Conservation (phyloP, 345 rosid genomes). For the Capsella bursapastoris region DNA sequence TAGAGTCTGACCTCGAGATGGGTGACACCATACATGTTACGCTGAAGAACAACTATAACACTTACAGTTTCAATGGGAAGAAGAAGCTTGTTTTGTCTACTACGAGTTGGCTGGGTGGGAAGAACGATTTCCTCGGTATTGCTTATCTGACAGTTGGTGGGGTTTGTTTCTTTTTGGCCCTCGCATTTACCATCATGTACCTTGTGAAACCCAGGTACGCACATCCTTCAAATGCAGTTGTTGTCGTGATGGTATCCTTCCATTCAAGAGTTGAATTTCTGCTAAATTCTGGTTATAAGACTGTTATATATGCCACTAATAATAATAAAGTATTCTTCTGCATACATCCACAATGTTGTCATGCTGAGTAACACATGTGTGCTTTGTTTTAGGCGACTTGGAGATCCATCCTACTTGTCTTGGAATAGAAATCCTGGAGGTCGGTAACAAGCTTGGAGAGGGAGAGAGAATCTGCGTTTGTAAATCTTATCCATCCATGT, state of each 20-base stretch:
- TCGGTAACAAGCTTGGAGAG: constrained; percentile 42
- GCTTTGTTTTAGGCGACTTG: constrained; percentile 68
- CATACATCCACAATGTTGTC: constrained; percentile 11
- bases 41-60: constrained; percentile 75
- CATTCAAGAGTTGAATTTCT: constrained; percentile 4
- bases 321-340: not conserved
- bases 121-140: constrained; percentile 95
- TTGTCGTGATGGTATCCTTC: constrained; percentile 18
- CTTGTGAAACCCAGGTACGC: constrained; percentile 89
- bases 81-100: constrained; percentile 97
- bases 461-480: constrained; percentile 17
- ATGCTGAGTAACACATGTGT: constrained; percentile 19
- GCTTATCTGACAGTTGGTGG: constrained; percentile 95
- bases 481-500: constrained; percentile 37
- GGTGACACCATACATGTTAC: constrained; percentile 61
- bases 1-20: constrained; percentile 73
- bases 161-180: constrained; percentile 81
- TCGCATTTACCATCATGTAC: constrained; percentile 81
- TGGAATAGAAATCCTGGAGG: constrained; percentile 93
- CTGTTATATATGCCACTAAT: not conserved
- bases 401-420: constrained; percentile 94
- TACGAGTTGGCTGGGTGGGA: constrained; percentile 98
- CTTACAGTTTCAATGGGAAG: constrained; percentile 93
- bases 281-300: not conserved
- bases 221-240: constrained; percentile 21